Percentiles rank a stretch among this genome's conserved stretches.
Conservation (phyloP, 306 rosid species). For the Carpinus viminea region DNA sequence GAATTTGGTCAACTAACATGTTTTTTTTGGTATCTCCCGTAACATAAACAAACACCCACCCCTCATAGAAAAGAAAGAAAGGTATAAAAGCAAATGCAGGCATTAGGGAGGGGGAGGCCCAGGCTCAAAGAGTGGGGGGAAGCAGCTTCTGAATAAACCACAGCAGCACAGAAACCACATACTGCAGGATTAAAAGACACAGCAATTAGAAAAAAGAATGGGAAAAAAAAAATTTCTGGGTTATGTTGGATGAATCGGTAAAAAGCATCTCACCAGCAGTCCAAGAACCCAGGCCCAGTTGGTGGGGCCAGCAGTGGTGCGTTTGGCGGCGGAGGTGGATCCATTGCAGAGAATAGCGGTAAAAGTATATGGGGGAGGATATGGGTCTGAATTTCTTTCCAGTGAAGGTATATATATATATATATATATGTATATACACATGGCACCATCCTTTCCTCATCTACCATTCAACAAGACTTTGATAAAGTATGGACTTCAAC, state of each 20-base stretch:
- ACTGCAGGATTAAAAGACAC: conserved; percentile 40
- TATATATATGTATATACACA: conserved; percentile 12
- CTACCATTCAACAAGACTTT: conserved; percentile 64
- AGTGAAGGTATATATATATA: conserved; percentile 8
- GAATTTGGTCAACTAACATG: too few relatives aligned
- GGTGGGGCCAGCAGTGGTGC: conserved; percentile 52
- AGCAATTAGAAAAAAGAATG: not conserved
- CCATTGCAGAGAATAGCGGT: conserved; percentile 36
- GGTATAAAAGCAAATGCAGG: conserved; percentile 14
- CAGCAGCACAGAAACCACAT: conserved; percentile 79
- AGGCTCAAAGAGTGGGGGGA: conserved; percentile 66
- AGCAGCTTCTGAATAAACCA: conserved; percentile 65
- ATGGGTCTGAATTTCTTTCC: conserved; percentile 5
- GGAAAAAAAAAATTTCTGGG: not conserved
- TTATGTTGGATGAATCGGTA: not conserved
- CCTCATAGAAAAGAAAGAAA: not conserved
- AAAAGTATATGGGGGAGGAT: not conserved
- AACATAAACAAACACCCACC: not conserved
- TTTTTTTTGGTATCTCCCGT: too few relatives aligned
- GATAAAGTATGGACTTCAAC: conserved; percentile 31
- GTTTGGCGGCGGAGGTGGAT: conserved; percentile 43
- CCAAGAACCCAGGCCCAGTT: conserved; percentile 46
- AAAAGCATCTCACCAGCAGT: conserved; percentile 44
- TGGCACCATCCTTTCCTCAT: conserved; percentile 32
- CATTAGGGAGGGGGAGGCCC: conserved; percentile 66